These are phyloP conservation scores for Euphorbia peplus DNA, from an alignment of 345 rosid genomes.

Conservation along the genomic window DNA sequence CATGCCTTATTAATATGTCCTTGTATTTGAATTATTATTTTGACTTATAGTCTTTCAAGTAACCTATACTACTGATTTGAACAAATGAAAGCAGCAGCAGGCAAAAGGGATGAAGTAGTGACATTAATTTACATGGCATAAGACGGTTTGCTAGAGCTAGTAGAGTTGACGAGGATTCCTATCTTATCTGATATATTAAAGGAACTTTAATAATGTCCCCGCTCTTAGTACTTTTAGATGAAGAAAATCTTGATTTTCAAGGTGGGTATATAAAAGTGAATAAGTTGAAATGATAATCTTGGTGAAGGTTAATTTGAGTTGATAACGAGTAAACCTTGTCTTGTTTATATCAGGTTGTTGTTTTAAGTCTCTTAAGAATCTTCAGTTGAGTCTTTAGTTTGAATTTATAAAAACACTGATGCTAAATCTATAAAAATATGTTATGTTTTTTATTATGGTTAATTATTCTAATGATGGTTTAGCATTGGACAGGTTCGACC, in stretches of 20 bases:
- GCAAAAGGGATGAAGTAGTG: neutral
- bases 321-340: too few relatives aligned
- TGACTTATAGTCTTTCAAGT: neutral
- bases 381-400: too few relatives aligned
- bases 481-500: constrained; percentile 78
- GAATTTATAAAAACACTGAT: too few relatives aligned
- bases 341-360: too few relatives aligned
- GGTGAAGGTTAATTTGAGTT: too few relatives aligned
- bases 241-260: neutral
- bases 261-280: too few relatives aligned
- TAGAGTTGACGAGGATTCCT: neutral
- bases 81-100: neutral
- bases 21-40: neutral
- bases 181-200: too few relatives aligned
- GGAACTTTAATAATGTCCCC: too few relatives aligned
- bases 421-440: too few relatives aligned
- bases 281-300: too few relatives aligned
- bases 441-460: too few relatives aligned
- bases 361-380: too few relatives aligned
- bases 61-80: neutral
- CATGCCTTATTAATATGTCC: neutral
- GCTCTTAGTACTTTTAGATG: neutral
- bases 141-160: neutral
- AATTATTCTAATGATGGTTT: constrained; percentile 5
- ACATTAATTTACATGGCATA: neutral